Conservation (phyloP, 2,329 filamentous ascomycete genomes). For the Colletotrichum agaves region DNA sequence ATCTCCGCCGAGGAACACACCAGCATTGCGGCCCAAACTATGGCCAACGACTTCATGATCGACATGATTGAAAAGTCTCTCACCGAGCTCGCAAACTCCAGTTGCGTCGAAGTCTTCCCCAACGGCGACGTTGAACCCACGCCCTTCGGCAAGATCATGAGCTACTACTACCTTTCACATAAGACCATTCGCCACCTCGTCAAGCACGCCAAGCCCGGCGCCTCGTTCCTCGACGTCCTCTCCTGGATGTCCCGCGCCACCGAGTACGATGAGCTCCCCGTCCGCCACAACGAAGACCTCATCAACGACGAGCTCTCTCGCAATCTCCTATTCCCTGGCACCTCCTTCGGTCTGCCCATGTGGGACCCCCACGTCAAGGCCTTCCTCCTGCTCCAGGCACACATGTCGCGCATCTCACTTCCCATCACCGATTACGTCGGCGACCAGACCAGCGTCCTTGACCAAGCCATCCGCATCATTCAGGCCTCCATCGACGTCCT, state of each 20-base stretch:
- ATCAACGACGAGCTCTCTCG: conserved; percentile 92
- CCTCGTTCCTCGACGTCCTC: conserved; percentile 83
- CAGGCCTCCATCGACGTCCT: conserved; percentile 95
- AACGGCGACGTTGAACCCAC: conserved; percentile 93
- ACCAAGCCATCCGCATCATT: conserved; percentile 96
- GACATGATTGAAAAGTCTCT: conserved; percentile 90
- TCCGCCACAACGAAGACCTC: conserved; percentile 97
- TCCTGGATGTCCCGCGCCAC: conserved; percentile 93
- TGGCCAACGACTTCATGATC: conserved; percentile 95
- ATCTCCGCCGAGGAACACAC: conserved; percentile 94
- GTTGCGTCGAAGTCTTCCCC: conserved; percentile 83
- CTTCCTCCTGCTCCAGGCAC: conserved; percentile 91
- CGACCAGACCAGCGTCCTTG: conserved; percentile 88
- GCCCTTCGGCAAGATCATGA: conserved; percentile 97
- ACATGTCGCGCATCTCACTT: conserved; percentile 91
- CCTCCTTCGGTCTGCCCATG: conserved; percentile 80
- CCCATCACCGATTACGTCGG: conserved; percentile 98
- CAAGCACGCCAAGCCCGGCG: conserved; percentile 77
- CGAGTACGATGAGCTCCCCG: conserved; percentile 97
- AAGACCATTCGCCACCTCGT: conserved; percentile 90
- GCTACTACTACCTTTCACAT: conserved; percentile 98
- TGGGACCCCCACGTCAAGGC: conserved; percentile 99
- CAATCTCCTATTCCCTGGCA: conserved; percentile 74
- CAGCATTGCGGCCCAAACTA: conserved; percentile 82
- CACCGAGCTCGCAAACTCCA: conserved; percentile 81